A percentile compares a stretch with the other conserved stretches of the same genome.
These are phyloP conservation scores for Yamadazyma olivae DNA, from an alignment of 805 yeast genomes.

Conservation along the genomic window DNA sequence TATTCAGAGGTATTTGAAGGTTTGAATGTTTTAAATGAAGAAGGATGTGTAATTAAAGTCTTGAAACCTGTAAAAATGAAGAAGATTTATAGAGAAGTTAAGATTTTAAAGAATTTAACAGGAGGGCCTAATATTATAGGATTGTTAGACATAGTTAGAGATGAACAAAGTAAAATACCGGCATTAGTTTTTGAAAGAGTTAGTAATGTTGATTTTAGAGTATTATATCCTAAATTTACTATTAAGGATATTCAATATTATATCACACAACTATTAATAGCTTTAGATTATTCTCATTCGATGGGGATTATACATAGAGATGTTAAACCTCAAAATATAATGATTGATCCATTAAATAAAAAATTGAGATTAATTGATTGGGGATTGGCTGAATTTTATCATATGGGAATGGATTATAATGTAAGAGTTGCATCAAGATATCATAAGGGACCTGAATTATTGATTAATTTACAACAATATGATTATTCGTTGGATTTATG, in stretches of 20 bases:
- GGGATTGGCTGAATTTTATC: conserved; percentile 94
- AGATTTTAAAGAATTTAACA: conserved; percentile 78
- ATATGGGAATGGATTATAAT: conserved; percentile 82
- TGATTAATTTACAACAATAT: conserved; percentile 78
- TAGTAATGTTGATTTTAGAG: conserved; percentile 81
- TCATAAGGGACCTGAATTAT: conserved; percentile 88
- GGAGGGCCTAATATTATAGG: conserved; percentile 81
- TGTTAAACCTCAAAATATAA: conserved; percentile 90
- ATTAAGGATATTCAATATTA: conserved; percentile 76
- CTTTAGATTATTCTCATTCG: conserved; percentile 85
- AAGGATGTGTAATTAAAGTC: conserved; percentile 81
- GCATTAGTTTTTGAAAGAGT: conserved; percentile 84
- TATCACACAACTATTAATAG: conserved; percentile 76
- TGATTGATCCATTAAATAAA: conserved; percentile 75
- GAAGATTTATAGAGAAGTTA: conserved; percentile 88
- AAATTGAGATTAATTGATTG: conserved; percentile 80
- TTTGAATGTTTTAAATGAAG: conserved; percentile 56
- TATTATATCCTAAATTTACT: conserved; percentile 76
- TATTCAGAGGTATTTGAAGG: conserved; percentile 94
- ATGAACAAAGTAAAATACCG: conserved; percentile 80
- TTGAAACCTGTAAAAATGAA: conserved; percentile 90
- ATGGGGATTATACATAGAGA: conserved; percentile 95
- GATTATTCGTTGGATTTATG: conserved; percentile 88
- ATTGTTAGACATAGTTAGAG: conserved; percentile 82
- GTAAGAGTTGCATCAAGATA: conserved; percentile 91